Evolutionary conservation across 768 basidiomycete species (phyloP).

Genomic region (Russula vinacea): DNA sequence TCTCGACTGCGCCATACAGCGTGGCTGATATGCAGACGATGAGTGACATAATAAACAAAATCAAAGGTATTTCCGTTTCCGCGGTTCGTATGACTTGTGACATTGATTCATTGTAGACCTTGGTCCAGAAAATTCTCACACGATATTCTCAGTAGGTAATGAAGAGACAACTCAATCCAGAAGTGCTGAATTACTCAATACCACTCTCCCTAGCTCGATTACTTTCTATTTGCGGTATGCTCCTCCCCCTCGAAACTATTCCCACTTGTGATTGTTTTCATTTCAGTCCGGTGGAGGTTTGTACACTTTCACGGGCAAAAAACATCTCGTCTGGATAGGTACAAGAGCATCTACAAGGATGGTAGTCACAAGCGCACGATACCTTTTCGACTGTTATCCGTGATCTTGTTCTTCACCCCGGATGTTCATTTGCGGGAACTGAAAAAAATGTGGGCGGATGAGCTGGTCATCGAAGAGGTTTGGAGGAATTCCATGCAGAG

Average conservation of each 20-base stretch:
- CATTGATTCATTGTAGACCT: neutral
- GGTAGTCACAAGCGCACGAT: slow-evolving; percentile 1
- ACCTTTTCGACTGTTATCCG: slow-evolving; percentile 1
- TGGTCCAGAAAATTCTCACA: neutral
- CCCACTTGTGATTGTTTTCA: neutral
- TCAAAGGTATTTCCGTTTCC: neutral
- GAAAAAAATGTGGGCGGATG: slow-evolving; percentile 15
- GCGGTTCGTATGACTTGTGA: neutral
- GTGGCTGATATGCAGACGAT: slow-evolving; percentile 14
- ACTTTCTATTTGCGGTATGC: slow-evolving; percentile 14
- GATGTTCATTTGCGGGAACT: slow-evolving; percentile 22
- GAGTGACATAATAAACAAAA: slow-evolving; percentile 11
- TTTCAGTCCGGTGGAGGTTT: slow-evolving; percentile 16
- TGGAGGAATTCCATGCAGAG: slow-evolving; percentile 19
- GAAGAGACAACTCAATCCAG: neutral
- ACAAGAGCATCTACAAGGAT: slow-evolving; percentile 13
- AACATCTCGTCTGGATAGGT: slow-evolving; percentile 9
- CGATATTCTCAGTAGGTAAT: slow-evolving; percentile 17
- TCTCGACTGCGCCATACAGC: slow-evolving; percentile 16
- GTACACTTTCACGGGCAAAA: slow-evolving; percentile 19
- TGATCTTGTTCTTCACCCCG: slow-evolving; percentile 17
- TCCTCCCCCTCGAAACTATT: neutral
- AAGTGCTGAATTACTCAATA: neutral
- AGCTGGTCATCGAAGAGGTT: slow-evolving; percentile 5
- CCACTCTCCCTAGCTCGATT: slow-evolving; percentile 8